Percentiles rank a stretch among this genome's conserved stretches.
Evolutionary conservation across 176 grass and related monocot genomes (phyloP).

Genomic region (Oryza australiensis): DNA sequence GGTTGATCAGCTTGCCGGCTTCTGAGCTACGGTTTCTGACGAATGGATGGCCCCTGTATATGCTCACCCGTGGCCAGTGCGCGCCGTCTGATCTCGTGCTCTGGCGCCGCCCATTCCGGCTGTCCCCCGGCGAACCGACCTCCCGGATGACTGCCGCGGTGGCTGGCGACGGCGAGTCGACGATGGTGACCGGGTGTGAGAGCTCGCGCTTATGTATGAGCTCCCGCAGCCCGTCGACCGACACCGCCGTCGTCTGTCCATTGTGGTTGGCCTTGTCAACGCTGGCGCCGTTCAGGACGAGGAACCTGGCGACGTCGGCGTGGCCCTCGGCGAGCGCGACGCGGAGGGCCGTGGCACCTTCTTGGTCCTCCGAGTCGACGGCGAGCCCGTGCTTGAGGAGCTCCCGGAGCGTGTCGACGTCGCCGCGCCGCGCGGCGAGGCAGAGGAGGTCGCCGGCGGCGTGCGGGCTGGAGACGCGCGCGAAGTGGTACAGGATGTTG

Average conservation of each 20-base stretch:
- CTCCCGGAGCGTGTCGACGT: constrained; percentile 67
- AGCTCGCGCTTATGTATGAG: constrained; percentile 51
- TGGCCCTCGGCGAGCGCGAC: constrained; percentile 58
- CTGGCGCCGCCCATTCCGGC: not conserved
- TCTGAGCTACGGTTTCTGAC: constrained; percentile 51
- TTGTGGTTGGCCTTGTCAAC: constrained; percentile 46
- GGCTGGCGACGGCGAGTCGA: constrained; percentile 9
- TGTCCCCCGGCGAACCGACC: constrained; percentile 6
- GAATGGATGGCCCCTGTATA: constrained; percentile 78
- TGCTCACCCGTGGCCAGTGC: constrained; percentile 58
- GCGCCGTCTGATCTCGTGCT: constrained; percentile 16
- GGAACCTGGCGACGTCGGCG: constrained; percentile 55
- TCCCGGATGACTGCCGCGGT: not conserved
- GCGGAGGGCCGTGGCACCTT: constrained; percentile 62
- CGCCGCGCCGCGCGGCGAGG: constrained; percentile 56
- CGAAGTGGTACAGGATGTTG: constrained; percentile 72
- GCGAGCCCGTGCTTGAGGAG: constrained; percentile 73
- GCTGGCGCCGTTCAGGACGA: constrained; percentile 67
- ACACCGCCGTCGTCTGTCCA: constrained; percentile 18
- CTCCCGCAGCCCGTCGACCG: constrained; percentile 44
- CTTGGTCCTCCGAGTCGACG: constrained; percentile 62
- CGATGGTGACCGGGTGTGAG: constrained; percentile 51
- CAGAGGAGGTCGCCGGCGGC: constrained; percentile 69
- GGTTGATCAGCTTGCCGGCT: constrained; percentile 69
- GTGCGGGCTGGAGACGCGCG: constrained; percentile 50